Evolutionary conservation across 306 rosid species (phyloP).

Genomic region (Bauhinia variegata): DNA sequence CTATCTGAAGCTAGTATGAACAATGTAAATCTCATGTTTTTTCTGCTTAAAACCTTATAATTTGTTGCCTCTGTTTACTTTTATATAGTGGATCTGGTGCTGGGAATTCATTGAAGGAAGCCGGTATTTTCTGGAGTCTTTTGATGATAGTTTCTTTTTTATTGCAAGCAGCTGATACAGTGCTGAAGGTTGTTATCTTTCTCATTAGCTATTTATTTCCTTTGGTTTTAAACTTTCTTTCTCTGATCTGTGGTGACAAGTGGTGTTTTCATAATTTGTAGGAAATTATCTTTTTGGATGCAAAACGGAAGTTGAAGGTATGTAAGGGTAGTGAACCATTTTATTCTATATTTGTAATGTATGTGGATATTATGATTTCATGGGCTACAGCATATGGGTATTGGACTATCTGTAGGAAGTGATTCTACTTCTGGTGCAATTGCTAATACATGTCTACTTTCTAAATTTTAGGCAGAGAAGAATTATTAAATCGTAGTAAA

Average conservation of each 20-base stretch:
- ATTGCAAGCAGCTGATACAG: conserved; percentile 87
- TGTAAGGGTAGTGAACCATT: conserved; percentile 12
- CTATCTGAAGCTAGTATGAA: conserved; percentile 14
- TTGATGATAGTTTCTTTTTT: conserved; percentile 86
- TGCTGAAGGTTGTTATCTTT: conserved; percentile 67
- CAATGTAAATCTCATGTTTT: conserved; percentile 8
- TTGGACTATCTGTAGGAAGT: conserved; percentile 3
- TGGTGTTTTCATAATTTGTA: conserved; percentile 45
- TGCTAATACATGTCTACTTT: conserved; percentile 8
- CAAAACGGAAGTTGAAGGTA: conserved; percentile 67
- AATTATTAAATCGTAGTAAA: conserved; percentile 14
- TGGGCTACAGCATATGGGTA: conserved; percentile 14
- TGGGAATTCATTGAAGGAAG: conserved; percentile 76
- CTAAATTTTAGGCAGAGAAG: conserved; percentile 14
- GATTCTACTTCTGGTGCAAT: conserved; percentile 11
- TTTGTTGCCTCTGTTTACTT: conserved; percentile 35
- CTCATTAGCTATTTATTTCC: conserved; percentile 29
- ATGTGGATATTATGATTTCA: conserved; percentile 14
- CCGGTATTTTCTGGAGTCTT: conserved; percentile 85
- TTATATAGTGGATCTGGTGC: conserved; percentile 78
- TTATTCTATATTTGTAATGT: conserved; percentile 9
- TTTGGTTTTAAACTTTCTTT: conserved; percentile 26
- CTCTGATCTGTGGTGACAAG: conserved; percentile 35
- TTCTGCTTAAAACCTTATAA: conserved; percentile 10
- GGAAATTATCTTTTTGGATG: conserved; percentile 78